Evolutionary conservation across 768 basidiomycete genomes (phyloP).

Genomic region (Kwoniella pini): DNA sequence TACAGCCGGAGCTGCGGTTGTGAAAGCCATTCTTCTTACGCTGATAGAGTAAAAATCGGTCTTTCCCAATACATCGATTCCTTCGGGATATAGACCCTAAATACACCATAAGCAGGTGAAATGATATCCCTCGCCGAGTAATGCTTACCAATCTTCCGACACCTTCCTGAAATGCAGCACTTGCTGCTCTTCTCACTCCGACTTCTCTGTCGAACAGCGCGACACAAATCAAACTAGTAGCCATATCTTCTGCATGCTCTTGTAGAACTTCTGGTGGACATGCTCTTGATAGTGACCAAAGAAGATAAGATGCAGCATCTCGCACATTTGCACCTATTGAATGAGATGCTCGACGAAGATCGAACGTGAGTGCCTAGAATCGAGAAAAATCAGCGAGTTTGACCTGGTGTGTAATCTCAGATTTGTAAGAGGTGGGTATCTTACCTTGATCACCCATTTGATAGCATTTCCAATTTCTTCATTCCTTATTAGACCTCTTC

Average conservation of each 20-base stretch:
- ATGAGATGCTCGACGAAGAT: constrained; percentile 85
- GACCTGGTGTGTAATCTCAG: background rate
- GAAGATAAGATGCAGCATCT: constrained; percentile 88
- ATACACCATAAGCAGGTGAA: background rate
- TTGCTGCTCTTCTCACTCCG: constrained; percentile 90
- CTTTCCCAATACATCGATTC: constrained; percentile 86
- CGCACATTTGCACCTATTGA: constrained; percentile 93
- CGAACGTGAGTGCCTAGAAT: constrained; percentile 91
- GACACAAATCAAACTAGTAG: constrained; percentile 71
- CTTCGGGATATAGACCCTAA: constrained; percentile 86
- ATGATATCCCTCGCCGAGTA: too few species aligned
- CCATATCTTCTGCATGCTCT: constrained; percentile 67
- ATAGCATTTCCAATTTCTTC: constrained; percentile 66
- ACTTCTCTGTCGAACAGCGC: constrained; percentile 91
- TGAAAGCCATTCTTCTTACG: constrained; percentile 76
- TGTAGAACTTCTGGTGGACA: constrained; percentile 58
- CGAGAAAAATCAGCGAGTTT: too few species aligned
- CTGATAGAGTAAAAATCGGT: constrained; percentile 96
- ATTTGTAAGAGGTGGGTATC: constrained; percentile 2
- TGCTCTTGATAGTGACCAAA: constrained; percentile 89
- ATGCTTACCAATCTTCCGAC: constrained; percentile 82
- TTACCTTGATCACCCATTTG: constrained; percentile 77
- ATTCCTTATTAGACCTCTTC: constrained; percentile 68
- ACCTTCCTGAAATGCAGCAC: constrained; percentile 95
- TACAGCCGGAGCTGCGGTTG: constrained; percentile 80